phyloP scores from a whole-genome alignment of 305 asterid species.

The Fraxinus albicans region DNA sequence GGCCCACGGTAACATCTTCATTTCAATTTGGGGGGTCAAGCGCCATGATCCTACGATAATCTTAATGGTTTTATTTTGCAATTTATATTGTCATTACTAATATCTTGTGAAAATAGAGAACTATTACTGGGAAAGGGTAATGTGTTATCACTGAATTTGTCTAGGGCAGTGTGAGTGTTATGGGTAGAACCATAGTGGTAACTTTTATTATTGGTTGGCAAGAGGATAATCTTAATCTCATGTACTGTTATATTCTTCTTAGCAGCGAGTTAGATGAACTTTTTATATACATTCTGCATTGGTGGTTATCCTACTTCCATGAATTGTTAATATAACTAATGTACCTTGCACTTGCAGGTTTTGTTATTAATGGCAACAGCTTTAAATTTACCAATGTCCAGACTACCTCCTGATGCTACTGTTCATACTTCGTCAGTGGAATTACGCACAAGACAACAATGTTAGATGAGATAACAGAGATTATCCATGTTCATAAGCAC shows the following conservation, averaged over 20 bases:
- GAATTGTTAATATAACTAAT: slow-evolving; percentile 5
- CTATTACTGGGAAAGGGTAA: background rate
- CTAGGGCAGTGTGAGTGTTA: background rate
- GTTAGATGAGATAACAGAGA: slow-evolving; percentile 94
- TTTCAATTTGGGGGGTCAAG: slow-evolving; percentile 1
- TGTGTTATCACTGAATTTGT: background rate
- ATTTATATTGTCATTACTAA: background rate
- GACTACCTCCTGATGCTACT: slow-evolving; percentile 41
- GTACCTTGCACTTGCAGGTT: slow-evolving; percentile 48
- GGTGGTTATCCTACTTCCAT: background rate
- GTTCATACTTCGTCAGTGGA: slow-evolving; percentile 48
- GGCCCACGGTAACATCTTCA: slow-evolving; percentile 76
- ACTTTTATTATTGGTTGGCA: background rate
- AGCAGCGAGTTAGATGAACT: background rate
- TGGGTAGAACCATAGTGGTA: background rate
- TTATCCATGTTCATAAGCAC: slow-evolving; percentile 65
- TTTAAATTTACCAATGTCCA: slow-evolving; percentile 54
- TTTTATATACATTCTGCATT: background rate
- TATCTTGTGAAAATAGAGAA: background rate
- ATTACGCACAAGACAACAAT: slow-evolving; percentile 81
- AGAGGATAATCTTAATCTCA: background rate
- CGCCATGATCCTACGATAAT: background rate
- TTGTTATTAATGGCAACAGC: slow-evolving; percentile 97
- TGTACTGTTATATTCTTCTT: background rate
- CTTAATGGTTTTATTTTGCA: background rate